These are phyloP conservation scores for Backusella westeae DNA, from an alignment of 192 early-diverging fungal genomes.

Conservation along the genomic window DNA sequence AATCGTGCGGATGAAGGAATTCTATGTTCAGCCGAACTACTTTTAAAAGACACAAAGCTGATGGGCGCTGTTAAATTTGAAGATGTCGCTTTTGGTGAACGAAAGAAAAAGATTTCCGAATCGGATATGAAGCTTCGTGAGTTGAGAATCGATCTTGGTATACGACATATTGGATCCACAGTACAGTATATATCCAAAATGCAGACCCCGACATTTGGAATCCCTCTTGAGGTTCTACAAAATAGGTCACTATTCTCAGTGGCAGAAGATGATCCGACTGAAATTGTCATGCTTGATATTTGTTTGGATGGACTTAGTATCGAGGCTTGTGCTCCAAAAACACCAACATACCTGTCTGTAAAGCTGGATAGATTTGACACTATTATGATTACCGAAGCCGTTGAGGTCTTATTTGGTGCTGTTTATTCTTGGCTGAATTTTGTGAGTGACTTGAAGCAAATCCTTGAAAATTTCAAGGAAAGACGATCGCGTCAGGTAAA, in stretches of 20 bases:
- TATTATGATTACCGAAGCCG: slow-evolving; percentile 65
- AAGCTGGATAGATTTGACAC: slow-evolving; percentile 45
- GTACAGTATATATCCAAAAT: slow-evolving; percentile 50
- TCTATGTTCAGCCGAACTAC: slow-evolving; percentile 62
- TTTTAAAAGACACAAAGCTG: slow-evolving; percentile 50
- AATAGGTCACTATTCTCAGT: slow-evolving; percentile 19
- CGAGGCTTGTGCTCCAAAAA: slow-evolving; percentile 41
- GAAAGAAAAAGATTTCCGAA: slow-evolving; percentile 41
- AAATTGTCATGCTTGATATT: slow-evolving; percentile 51
- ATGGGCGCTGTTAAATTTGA: slow-evolving; percentile 50
- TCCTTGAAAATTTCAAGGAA: slow-evolving; percentile 48
- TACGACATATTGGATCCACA: slow-evolving; percentile 52
- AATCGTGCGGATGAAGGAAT: slow-evolving; percentile 57
- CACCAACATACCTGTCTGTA: slow-evolving; percentile 46
- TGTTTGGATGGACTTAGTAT: slow-evolving; percentile 39
- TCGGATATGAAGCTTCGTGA: slow-evolving; percentile 49
- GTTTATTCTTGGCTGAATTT: slow-evolving; percentile 68
- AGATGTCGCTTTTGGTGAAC: slow-evolving; percentile 50
- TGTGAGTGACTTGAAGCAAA: slow-evolving; percentile 49
- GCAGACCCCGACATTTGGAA: slow-evolving; percentile 47
- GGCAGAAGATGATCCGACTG: slow-evolving; percentile 31
- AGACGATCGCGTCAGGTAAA: slow-evolving; percentile 55
- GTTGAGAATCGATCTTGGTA: slow-evolving; percentile 49
- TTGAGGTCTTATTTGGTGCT: slow-evolving; percentile 69
- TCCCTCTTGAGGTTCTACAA: slow-evolving; percentile 52